phyloP scores from a whole-genome alignment of 1,284 basidiomycete species.

The Puccinia hordei region DNA sequence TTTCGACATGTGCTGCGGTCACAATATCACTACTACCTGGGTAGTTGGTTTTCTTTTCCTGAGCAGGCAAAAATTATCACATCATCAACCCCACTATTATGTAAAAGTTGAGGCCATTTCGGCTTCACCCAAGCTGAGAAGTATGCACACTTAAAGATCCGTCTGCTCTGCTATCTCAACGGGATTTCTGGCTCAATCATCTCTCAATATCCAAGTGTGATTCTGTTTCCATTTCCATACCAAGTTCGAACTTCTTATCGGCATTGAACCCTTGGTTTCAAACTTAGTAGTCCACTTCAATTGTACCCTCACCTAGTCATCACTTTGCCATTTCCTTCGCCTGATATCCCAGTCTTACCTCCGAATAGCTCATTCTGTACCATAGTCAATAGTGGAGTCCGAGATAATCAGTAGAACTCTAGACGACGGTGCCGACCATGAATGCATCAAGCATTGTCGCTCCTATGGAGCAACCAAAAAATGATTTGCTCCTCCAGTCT shows the following conservation, averaged over 20 bases:
- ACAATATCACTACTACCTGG: slow-evolving; percentile 9
- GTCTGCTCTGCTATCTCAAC: background rate
- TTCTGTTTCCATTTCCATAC: slow-evolving; percentile 6
- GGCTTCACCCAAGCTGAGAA: slow-evolving; percentile 10
- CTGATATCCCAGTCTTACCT: background rate
- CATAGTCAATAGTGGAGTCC: background rate
- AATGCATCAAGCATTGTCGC: background rate
- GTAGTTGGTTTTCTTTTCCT: slow-evolving; percentile 26
- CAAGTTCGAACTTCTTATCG: background rate
- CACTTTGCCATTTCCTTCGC: background rate
- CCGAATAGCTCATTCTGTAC: background rate
- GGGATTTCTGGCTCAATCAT: background rate
- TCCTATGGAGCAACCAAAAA: background rate
- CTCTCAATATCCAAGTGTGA: background rate
- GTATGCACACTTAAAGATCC: slow-evolving; percentile 21
- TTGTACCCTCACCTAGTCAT: background rate
- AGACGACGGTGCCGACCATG: background rate
- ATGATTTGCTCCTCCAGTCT: background rate
- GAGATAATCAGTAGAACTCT: background rate
- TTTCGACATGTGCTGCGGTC: slow-evolving; percentile 12
- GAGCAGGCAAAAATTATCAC: slow-evolving; percentile 34
- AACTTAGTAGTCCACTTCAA: background rate
- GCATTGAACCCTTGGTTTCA: background rate
- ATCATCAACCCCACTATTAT: slow-evolving; percentile 42
- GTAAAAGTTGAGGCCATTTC: slow-evolving; percentile 11